phyloP scores from a whole-genome alignment of 2,329 filamentous ascomycete genomes.

The Fusarium mexicanum region DNA sequence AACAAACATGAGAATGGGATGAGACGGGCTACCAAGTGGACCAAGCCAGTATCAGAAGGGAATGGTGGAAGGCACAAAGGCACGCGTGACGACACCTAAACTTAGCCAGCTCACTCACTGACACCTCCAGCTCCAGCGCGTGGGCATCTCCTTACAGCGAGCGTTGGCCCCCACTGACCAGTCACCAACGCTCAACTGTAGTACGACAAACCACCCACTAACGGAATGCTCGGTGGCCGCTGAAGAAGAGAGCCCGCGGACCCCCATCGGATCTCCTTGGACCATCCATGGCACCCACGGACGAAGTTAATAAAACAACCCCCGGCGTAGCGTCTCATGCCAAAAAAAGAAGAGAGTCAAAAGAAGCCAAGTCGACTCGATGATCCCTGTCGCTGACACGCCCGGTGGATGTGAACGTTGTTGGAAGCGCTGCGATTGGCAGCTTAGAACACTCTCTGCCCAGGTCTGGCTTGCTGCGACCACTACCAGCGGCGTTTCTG shows the following conservation, averaged over 20 bases:
- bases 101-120: not conserved
- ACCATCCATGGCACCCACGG: not conserved
- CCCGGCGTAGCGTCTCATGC: conserved; percentile 27
- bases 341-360: conserved; percentile 26
- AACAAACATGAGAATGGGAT: conserved; percentile 33
- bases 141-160: conserved; percentile 12
- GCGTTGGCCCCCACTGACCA: conserved; percentile 24
- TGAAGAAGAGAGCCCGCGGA: not conserved
- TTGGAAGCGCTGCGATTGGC: conserved; percentile 26
- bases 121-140: conserved; percentile 3
- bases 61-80: conserved; percentile 12
- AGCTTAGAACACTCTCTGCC: not conserved
- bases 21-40: conserved; percentile 24
- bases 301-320: conserved; percentile 30
- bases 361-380: conserved; percentile 12
- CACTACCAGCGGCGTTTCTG: conserved; percentile 24
- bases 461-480: conserved; percentile 34
- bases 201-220: conserved; percentile 1
- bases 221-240: conserved; percentile 19
- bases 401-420: conserved; percentile 24
- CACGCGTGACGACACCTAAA: conserved; percentile 20
- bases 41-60: conserved; percentile 25
- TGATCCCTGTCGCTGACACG: conserved; percentile 31
- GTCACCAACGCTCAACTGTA: conserved; percentile 22
- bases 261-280: not conserved